Percentiles rank a stretch among this genome's conserved stretches.
Conservation (phyloP, 2,329 filamentous ascomycete genomes). For the Drechslerella stenobrocha region DNA sequence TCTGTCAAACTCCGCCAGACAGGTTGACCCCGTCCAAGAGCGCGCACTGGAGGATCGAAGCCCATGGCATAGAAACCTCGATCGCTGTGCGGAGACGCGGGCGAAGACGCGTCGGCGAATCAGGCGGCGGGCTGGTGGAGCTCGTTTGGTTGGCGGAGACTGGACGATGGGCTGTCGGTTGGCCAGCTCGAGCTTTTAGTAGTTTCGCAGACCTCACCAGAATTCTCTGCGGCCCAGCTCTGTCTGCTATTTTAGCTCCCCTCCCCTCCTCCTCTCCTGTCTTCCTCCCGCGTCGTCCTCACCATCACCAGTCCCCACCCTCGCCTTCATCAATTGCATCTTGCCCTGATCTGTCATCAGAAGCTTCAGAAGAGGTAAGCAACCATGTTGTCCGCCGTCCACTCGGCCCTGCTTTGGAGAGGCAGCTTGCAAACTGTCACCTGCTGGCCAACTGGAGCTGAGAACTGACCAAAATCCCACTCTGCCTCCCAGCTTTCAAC, state of each 20-base stretch:
- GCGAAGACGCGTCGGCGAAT: too few species aligned
- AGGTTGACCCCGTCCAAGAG: too few species aligned
- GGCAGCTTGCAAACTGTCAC: neutral
- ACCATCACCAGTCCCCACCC: slow-evolving; percentile 7
- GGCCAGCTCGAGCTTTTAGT: neutral
- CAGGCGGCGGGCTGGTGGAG: slow-evolving; percentile 16
- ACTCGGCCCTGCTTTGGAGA: neutral
- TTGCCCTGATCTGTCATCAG: neutral
- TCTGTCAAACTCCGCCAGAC: too few species aligned
- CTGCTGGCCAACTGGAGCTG: slow-evolving; percentile 14
- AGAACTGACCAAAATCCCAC: slow-evolving; percentile 17
- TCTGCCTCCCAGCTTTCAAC: slow-evolving; percentile 7
- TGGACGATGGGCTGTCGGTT: neutral
- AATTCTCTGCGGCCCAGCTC: slow-evolving; percentile 8
- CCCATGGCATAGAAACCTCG: too few species aligned
- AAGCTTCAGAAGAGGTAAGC: slow-evolving; percentile 1
- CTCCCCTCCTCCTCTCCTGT: slow-evolving; percentile 8
- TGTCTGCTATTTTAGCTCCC: neutral
- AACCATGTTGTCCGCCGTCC: neutral
- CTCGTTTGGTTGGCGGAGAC: neutral
- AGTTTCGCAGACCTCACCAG: slow-evolving; percentile 24
- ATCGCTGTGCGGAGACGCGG: too few species aligned
- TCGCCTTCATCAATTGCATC: slow-evolving; percentile 20
- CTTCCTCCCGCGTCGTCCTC: slow-evolving; percentile 5
- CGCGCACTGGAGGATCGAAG: too few species aligned